These are phyloP conservation scores for Firmiana major DNA, from an alignment of 345 rosid species.

Conservation along the genomic window DNA sequence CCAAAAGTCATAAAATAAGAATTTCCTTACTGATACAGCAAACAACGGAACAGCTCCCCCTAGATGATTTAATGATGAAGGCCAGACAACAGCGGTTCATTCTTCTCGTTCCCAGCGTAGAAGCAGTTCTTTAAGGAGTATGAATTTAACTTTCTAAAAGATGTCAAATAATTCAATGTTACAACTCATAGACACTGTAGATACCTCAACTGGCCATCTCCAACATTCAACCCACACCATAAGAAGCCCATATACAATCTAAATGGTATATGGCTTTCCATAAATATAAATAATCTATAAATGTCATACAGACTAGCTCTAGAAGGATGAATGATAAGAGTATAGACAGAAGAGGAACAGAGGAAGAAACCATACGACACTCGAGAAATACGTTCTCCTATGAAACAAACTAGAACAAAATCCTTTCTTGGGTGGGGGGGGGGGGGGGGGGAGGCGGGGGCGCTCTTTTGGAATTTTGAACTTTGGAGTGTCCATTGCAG, in stretches of 20 bases:
- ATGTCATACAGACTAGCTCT: background rate
- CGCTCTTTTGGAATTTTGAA: background rate
- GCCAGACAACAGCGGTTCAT: background rate
- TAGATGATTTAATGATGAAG: slow-evolving; percentile 9
- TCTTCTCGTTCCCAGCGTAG: background rate
- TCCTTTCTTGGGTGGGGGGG: background rate
- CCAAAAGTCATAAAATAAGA: slow-evolving; percentile 35
- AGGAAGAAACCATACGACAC: background rate
- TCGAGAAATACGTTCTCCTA: background rate
- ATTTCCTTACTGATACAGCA: slow-evolving; percentile 18
- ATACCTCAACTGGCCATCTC: slow-evolving; percentile 14
- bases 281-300: background rate
- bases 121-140: background rate
- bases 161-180: background rate
- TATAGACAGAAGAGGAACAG: background rate
- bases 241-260: slow-evolving; percentile 4
- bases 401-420: background rate
- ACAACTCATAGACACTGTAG: background rate
- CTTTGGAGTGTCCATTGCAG: background rate
- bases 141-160: background rate
- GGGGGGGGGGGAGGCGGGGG: no score
- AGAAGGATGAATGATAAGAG: background rate
- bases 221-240: slow-evolving; percentile 8
- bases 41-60: slow-evolving; percentile 12
- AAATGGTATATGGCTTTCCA: background rate